Conservation (phyloP, 2,329 filamentous ascomycete species). For the Fusarium austroafricanum region DNA sequence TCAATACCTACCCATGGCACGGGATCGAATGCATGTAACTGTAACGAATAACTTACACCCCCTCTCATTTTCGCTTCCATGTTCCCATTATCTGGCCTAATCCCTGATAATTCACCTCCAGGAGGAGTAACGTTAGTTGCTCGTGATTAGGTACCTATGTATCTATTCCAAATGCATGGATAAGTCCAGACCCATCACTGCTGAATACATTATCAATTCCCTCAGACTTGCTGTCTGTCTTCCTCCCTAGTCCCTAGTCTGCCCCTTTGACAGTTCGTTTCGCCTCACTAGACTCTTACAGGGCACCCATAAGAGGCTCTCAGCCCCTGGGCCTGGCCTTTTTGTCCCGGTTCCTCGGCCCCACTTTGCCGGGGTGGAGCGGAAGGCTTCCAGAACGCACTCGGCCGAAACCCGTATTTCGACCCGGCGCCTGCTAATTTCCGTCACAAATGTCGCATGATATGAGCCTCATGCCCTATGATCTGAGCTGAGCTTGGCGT, state of each 20-base stretch:
- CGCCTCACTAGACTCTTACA: conserved; percentile 24
- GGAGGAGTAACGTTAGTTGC: not conserved
- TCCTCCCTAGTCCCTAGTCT: not conserved
- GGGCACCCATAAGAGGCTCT: conserved; percentile 16
- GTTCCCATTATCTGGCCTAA: conserved; percentile 2
- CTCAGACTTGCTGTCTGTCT: not conserved
- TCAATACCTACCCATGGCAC: conserved; percentile 20
- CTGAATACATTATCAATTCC: conserved; percentile 3
- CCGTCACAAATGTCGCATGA: conserved; percentile 11
- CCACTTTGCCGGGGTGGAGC: conserved; percentile 21
- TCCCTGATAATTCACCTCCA: not conserved
- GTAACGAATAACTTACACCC: not conserved
- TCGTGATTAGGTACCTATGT: not conserved
- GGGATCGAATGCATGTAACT: not conserved
- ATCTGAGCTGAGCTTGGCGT: not conserved
- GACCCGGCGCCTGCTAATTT: conserved; percentile 1
- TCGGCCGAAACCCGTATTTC: conserved; percentile 27
- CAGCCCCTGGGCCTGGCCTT: not conserved
- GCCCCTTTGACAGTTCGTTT: conserved; percentile 3
- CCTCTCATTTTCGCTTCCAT: conserved; percentile 14
- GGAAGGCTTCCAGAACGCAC: conserved; percentile 5
- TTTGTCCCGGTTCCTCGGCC: conserved; percentile 2
- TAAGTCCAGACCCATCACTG: conserved; percentile 13
- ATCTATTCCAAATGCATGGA: conserved; percentile 11
- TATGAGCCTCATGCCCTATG: not conserved